A percentile compares a stretch with the other conserved stretches of the same genome.
Conservation (phyloP, 345 rosid genomes). For the Gossypium turneri region DNA sequence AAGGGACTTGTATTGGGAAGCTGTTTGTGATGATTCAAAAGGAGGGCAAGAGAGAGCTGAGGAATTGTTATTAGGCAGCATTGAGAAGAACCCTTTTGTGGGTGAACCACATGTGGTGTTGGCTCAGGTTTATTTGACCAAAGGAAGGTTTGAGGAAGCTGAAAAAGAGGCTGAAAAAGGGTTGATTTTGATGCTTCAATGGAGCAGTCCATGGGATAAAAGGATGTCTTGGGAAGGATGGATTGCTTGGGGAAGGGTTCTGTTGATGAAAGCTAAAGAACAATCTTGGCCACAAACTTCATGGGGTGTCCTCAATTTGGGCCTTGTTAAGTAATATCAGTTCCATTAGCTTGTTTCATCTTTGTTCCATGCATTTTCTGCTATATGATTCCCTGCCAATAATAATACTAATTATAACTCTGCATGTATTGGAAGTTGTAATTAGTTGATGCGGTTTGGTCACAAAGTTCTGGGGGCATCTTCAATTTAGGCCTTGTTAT, state of each 20-base stretch:
- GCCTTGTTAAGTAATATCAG: slow-evolving; percentile 54
- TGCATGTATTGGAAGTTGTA: too few relatives aligned
- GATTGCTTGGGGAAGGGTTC: slow-evolving; percentile 83
- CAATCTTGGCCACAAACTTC: slow-evolving; percentile 78
- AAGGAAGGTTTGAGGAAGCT: slow-evolving; percentile 65
- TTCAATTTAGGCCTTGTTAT: too few relatives aligned
- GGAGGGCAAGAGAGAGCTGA: slow-evolving; percentile 46
- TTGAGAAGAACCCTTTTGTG: slow-evolving; percentile 67
- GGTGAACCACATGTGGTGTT: slow-evolving; percentile 81
- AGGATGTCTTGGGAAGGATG: slow-evolving; percentile 95
- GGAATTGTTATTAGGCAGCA: slow-evolving; percentile 39
- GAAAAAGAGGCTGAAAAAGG: slow-evolving; percentile 63
- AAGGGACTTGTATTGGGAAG: slow-evolving; percentile 77
- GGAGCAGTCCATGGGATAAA: slow-evolving; percentile 97
- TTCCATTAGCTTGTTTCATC: neutral
- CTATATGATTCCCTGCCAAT: too few relatives aligned
- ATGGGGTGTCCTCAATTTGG: slow-evolving; percentile 77
- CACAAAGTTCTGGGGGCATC: too few relatives aligned
- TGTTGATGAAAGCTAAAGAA: slow-evolving; percentile 73
- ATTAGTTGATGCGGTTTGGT: too few relatives aligned
- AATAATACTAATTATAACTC: too few relatives aligned
- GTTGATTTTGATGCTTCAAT: slow-evolving; percentile 58
- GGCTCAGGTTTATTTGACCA: slow-evolving; percentile 55
- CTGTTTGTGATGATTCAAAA: slow-evolving; percentile 48
- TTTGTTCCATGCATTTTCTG: neutral